Conservation (phyloP, 768 basidiomycete species). For the Sistotremastrum suecicum region DNA sequence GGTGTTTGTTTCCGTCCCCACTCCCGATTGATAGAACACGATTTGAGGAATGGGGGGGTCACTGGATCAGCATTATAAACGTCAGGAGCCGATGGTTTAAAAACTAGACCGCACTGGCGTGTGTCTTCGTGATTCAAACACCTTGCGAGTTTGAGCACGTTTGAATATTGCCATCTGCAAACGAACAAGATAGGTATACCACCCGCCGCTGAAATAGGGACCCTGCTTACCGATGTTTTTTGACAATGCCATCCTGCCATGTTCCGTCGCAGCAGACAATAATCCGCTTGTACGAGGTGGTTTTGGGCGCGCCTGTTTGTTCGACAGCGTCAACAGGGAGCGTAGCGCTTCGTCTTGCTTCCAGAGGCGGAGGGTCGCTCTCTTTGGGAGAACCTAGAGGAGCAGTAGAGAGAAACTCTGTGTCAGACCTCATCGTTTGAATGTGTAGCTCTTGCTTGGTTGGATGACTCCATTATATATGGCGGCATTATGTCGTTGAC, state of each 20-base stretch:
- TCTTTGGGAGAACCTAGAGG: too few species aligned
- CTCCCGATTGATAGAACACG: conserved; percentile 26
- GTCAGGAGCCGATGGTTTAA: not conserved
- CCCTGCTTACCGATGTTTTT: conserved; percentile 16
- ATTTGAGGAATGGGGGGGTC: conserved; percentile 16
- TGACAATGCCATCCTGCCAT: conserved; percentile 46
- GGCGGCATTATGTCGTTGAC: too few species aligned
- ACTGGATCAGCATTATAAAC: conserved; percentile 3
- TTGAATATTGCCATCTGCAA: conserved; percentile 2
- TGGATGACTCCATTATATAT: too few species aligned
- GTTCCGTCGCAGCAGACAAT: conserved; percentile 69
- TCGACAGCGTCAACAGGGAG: too few species aligned
- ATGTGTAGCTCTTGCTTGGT: too few species aligned
- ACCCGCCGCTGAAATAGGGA: conserved; percentile 11
- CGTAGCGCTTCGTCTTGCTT: too few species aligned
- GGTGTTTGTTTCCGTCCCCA: conserved; percentile 38
- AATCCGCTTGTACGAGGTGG: conserved; percentile 33
- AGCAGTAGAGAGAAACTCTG: too few species aligned
- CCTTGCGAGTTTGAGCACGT: conserved; percentile 16
- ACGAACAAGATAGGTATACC: too few species aligned
- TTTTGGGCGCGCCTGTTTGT: too few species aligned
- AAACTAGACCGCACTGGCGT: conserved; percentile 12
- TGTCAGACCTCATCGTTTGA: too few species aligned
- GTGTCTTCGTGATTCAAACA: conserved; percentile 18
- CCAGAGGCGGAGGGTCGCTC: too few species aligned